phyloP scores from a whole-genome alignment of 495 filamentous ascomycete species.

The Wilcoxina mikolae region DNA sequence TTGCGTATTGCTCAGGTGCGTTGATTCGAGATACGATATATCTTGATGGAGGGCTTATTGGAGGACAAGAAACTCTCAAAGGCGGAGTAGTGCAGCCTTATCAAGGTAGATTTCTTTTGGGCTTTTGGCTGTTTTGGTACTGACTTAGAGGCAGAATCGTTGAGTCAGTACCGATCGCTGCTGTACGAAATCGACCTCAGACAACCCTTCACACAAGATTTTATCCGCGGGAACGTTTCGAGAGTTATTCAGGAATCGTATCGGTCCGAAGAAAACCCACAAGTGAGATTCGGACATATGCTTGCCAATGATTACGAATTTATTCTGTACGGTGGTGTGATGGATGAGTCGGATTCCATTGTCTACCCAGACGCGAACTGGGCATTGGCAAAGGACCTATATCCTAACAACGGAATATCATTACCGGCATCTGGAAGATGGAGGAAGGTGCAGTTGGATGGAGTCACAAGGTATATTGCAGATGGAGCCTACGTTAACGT shows the following conservation, averaged over 20 bases:
- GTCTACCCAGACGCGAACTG: slow-evolving; percentile 29
- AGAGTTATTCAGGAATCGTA: slow-evolving; percentile 7
- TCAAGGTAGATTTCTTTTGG: not conserved
- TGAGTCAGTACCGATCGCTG: slow-evolving; percentile 34
- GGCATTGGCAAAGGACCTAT: slow-evolving; percentile 38
- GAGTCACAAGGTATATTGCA: slow-evolving; percentile 48
- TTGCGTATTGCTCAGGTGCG: slow-evolving; percentile 33
- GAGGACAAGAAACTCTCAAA: not conserved
- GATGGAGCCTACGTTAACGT: slow-evolving; percentile 48
- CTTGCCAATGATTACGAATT: slow-evolving; percentile 50
- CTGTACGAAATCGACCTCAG: slow-evolving; percentile 46
- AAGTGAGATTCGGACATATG: slow-evolving; percentile 50
- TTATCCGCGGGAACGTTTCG: slow-evolving; percentile 34
- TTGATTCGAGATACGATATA: slow-evolving; percentile 52
- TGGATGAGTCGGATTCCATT: slow-evolving; percentile 11
- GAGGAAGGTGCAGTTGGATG: slow-evolving; percentile 16
- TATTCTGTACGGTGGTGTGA: slow-evolving; percentile 38
- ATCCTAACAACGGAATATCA: slow-evolving; percentile 30
- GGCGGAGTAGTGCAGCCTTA: not conserved
- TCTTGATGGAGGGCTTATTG: slow-evolving; percentile 45
- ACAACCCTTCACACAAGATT: slow-evolving; percentile 37
- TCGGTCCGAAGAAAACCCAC: slow-evolving; percentile 30
- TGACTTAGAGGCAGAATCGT: slow-evolving; percentile 9
- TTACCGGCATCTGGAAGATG: slow-evolving; percentile 17
- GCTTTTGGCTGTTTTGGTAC: not conserved